phyloP scores from a whole-genome alignment of 768 basidiomycete species.

The Fistulinella prunicolor region DNA sequence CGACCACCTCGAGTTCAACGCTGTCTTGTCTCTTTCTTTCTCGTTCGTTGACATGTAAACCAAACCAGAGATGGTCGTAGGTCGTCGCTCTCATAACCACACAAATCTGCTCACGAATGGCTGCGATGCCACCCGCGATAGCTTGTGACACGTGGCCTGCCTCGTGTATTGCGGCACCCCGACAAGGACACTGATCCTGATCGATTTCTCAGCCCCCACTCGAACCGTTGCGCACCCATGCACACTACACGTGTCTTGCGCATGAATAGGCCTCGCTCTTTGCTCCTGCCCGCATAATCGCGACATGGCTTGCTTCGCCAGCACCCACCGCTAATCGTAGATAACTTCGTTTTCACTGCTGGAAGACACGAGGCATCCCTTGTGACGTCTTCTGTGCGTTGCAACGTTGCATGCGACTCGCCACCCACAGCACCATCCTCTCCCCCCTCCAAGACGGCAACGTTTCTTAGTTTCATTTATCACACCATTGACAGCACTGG shows the following conservation, averaged over 20 bases:
- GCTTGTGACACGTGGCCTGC: conserved; percentile 9
- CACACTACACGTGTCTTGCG: conserved; percentile 24
- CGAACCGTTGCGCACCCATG: conserved; percentile 13
- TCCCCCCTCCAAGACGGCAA: background rate
- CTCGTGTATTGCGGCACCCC: conserved; percentile 21
- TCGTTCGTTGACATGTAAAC: no score
- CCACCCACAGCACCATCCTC: background rate
- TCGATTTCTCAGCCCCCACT: conserved; percentile 8
- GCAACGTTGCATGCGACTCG: conserved; percentile 3
- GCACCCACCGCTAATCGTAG: conserved; percentile 10
- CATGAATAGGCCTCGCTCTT: conserved; percentile 14
- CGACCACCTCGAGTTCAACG: conserved; percentile 6
- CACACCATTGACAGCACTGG: conserved; percentile 1
- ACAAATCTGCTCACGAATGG: no score
- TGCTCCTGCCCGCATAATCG: conserved; percentile 10
- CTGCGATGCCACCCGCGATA: background rate
- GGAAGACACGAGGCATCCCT: conserved; percentile 26
- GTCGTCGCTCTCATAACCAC: no score
- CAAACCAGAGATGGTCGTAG: no score
- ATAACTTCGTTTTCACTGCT: conserved; percentile 26
- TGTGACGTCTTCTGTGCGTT: conserved; percentile 5
- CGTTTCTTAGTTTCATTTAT: no score
- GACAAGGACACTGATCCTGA: conserved; percentile 16
- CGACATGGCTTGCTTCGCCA: conserved; percentile 8
- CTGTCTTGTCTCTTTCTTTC: no score